These are phyloP conservation scores for Naematelia encephala DNA, from an alignment of 768 basidiomycete species.

Conservation along the genomic window DNA sequence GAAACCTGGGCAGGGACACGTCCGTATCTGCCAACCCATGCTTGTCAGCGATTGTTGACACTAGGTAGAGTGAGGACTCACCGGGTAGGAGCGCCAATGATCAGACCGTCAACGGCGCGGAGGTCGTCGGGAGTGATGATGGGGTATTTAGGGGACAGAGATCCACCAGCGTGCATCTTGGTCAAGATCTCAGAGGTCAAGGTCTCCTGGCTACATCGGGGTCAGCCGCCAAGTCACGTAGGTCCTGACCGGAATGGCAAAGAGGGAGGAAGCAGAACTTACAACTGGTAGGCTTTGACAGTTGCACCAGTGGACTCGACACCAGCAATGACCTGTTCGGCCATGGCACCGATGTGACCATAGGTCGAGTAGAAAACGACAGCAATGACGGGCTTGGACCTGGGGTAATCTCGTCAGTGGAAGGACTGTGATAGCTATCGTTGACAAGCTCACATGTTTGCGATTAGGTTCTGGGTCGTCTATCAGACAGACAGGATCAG, in stretches of 20 bases:
- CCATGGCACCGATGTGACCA: conserved; percentile 49
- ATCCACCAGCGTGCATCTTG: conserved; percentile 64
- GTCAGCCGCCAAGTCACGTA: neutral
- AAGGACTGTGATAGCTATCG: neutral
- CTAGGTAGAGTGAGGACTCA: conserved; percentile 4
- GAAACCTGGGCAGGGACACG: conserved; percentile 47
- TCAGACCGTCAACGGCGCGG: conserved; percentile 60
- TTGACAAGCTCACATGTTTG: neutral
- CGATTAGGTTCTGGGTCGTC: neutral
- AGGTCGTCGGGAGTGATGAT: conserved; percentile 61
- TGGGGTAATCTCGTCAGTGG: neutral
- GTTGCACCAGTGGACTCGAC: conserved; percentile 48
- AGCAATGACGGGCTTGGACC: conserved; percentile 37
- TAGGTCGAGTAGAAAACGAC: conserved; percentile 49
- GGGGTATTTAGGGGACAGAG: conserved; percentile 62
- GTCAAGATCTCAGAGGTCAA: conserved; percentile 65
- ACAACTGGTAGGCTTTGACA: conserved; percentile 54
- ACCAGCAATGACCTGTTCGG: conserved; percentile 47
- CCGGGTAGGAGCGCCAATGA: conserved; percentile 60
- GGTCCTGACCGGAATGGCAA: neutral
- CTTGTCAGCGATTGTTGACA: neutral
- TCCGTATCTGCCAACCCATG: conserved; percentile 53
- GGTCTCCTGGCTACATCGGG: conserved; percentile 62
- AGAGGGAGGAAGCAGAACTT: conserved; percentile 10
- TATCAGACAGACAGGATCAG: too few relatives aligned